Evolutionary conservation across 2,329 filamentous ascomycete species (phyloP).

Genomic region (Trichoderma hamatum): DNA sequence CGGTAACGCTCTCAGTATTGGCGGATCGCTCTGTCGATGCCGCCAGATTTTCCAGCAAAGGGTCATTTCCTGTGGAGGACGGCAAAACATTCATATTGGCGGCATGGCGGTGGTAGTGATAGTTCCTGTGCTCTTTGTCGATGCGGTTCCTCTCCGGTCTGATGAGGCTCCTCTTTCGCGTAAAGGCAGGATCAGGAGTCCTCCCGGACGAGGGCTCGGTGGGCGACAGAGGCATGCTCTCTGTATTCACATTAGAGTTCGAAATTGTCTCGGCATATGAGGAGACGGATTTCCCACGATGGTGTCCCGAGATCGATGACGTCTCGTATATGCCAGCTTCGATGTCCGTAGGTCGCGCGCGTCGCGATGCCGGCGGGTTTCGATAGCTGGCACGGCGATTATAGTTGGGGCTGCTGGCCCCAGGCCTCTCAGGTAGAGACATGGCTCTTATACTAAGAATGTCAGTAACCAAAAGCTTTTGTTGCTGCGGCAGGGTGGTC

Average conservation of each 20-base stretch:
- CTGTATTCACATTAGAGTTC: conserved; percentile 58
- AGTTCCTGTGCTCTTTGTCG: conserved; percentile 87
- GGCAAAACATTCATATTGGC: conserved; percentile 89
- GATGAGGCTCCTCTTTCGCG: conserved; percentile 84
- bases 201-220: conserved; percentile 41
- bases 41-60: conserved; percentile 77
- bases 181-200: conserved; percentile 43
- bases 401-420: conserved; percentile 61
- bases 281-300: conserved; percentile 59
- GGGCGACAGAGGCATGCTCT: conserved; percentile 58
- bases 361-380: conserved; percentile 68
- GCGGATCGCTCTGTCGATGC: conserved; percentile 61
- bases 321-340: conserved; percentile 63
- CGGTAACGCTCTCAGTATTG: conserved; percentile 50
- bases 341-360: conserved; percentile 67
- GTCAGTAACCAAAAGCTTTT: conserved; percentile 17
- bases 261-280: conserved; percentile 62
- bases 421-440: conserved; percentile 67
- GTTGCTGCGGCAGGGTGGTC: conserved; percentile 16
- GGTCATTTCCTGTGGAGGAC: conserved; percentile 90
- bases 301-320: conserved; percentile 48
- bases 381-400: conserved; percentile 67
- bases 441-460: conserved; percentile 48
- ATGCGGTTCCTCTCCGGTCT: conserved; percentile 86
- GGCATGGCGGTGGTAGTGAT: conserved; percentile 93